Evolutionary conservation across 2,329 filamentous ascomycete genomes (phyloP).

Genomic region (Xylariaceae sp.): DNA sequence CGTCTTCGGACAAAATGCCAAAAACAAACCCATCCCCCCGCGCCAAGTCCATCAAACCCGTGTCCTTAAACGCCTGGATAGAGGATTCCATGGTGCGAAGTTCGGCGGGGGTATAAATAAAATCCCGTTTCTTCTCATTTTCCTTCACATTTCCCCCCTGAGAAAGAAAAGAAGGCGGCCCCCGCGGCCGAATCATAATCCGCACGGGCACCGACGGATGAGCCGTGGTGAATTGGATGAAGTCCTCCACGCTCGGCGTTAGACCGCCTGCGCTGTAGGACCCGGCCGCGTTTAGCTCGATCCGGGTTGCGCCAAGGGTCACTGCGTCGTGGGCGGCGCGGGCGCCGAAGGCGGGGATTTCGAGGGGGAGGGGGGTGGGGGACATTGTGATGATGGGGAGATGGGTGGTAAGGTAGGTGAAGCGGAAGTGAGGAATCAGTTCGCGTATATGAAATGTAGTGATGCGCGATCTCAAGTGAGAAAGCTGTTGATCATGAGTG

Average conservation of each 20-base stretch:
- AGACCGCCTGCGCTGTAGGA: conserved; percentile 49
- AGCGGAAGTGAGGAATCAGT: no score
- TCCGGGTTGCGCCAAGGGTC: conserved; percentile 41
- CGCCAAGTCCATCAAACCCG: conserved; percentile 34
- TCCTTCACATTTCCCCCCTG: no score
- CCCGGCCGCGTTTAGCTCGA: conserved; percentile 49
- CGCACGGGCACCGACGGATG: conserved; percentile 38
- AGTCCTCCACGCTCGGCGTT: conserved; percentile 42
- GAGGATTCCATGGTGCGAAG: conserved; percentile 39
- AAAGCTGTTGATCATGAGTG: no score
- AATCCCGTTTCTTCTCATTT: conserved; percentile 33
- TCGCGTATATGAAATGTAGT: no score
- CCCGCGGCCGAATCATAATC: conserved; percentile 52
- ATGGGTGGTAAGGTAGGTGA: no score
- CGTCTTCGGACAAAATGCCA: conserved; percentile 39
- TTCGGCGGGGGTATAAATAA: conserved; percentile 45
- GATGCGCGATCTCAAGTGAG: no score
- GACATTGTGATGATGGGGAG: neutral
- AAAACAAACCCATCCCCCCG: conserved; percentile 55
- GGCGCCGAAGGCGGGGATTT: conserved; percentile 51
- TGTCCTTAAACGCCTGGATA: conserved; percentile 36
- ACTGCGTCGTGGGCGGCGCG: conserved; percentile 37
- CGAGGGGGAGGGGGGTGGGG: conserved; percentile 33
- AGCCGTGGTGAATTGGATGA: conserved; percentile 27
- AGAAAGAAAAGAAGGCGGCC: conserved; percentile 23